Percentiles rank a stretch among this genome's conserved stretches.
Evolutionary conservation across 2,329 filamentous ascomycete genomes (phyloP).

Genomic region (Lachnellula willkommii): DNA sequence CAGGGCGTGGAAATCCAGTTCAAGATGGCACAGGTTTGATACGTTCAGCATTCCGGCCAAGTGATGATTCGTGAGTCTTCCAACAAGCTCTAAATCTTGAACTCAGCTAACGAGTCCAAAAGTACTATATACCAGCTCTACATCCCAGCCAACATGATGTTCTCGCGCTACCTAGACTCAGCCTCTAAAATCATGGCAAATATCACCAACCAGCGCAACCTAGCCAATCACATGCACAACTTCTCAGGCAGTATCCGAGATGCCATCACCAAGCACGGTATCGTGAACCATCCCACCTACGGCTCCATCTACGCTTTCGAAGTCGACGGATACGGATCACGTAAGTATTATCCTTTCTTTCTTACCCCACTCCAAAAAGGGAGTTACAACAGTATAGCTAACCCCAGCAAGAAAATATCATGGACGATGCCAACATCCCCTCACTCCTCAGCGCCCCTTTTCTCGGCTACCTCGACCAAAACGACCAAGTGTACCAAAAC

Average conservation of each 20-base stretch:
- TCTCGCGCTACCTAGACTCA: constrained; percentile 55
- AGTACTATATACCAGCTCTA: constrained; percentile 71
- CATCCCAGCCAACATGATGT: constrained; percentile 87
- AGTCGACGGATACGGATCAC: constrained; percentile 64
- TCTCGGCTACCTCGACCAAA: constrained; percentile 52
- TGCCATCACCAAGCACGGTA: constrained; percentile 65
- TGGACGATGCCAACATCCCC: constrained; percentile 70
- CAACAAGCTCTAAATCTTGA: background rate
- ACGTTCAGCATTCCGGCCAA: constrained; percentile 82
- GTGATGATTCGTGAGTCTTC: constrained; percentile 65
- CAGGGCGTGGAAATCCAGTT: constrained; percentile 74
- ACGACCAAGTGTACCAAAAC: constrained; percentile 67
- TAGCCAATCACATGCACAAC: constrained; percentile 51
- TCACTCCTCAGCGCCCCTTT: constrained; percentile 61
- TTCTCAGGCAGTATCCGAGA: constrained; percentile 59
- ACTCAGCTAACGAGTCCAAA: background rate
- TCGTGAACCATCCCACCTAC: constrained; percentile 57
- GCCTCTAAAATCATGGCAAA: constrained; percentile 48
- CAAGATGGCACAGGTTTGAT: constrained; percentile 70
- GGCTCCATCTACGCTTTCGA: constrained; percentile 72
- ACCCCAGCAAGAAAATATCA: constrained; percentile 42
- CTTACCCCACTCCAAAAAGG: background rate
- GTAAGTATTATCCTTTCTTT: constrained; percentile 33
- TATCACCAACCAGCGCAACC: constrained; percentile 43
- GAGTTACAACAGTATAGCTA: constrained; percentile 20